phyloP scores from a whole-genome alignment of 2,329 filamentous ascomycete genomes.

The Exserohilum rostratum region DNA sequence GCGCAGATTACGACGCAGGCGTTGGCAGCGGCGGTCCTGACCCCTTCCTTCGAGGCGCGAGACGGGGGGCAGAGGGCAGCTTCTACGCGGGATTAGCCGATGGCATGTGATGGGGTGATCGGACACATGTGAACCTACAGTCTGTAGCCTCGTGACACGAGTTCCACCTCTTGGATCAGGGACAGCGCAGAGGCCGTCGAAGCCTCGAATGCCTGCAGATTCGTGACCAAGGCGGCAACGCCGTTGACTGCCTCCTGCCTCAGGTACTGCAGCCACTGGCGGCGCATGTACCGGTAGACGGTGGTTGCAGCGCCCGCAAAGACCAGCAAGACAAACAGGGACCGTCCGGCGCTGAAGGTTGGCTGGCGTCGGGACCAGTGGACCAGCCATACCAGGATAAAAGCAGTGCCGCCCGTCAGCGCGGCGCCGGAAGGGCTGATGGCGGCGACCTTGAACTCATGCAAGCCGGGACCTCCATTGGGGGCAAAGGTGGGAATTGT shows the following conservation, averaged over 20 bases:
- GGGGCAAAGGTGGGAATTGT: slow-evolving; percentile 35
- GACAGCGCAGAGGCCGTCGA: slow-evolving; percentile 76
- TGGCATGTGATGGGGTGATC: slow-evolving; percentile 5
- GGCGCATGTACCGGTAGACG: slow-evolving; percentile 74
- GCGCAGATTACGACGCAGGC: slow-evolving; percentile 77
- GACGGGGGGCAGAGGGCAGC: slow-evolving; percentile 87
- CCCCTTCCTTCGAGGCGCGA: slow-evolving; percentile 85
- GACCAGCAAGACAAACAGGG: slow-evolving; percentile 54
- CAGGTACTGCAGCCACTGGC: slow-evolving; percentile 82
- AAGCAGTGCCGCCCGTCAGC: slow-evolving; percentile 67
- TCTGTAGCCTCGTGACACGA: slow-evolving; percentile 88
- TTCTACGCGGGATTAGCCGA: slow-evolving; percentile 60
- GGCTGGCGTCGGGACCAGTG: slow-evolving; percentile 69
- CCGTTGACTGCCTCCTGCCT: slow-evolving; percentile 75
- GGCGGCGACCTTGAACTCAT: slow-evolving; percentile 50
- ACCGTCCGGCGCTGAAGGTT: slow-evolving; percentile 62
- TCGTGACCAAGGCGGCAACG: slow-evolving; percentile 71
- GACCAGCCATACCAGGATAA: slow-evolving; percentile 69
- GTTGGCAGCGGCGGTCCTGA: slow-evolving; percentile 77
- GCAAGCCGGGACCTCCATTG: slow-evolving; percentile 30
- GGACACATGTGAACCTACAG: slow-evolving; percentile 62
- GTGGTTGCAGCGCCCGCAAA: slow-evolving; percentile 61
- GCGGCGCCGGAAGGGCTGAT: slow-evolving; percentile 70
- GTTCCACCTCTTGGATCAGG: slow-evolving; percentile 91
- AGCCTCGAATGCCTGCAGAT: slow-evolving; percentile 81